phyloP scores from a whole-genome alignment of 108 stramenopile genomes.

The Skeletonema tropicum region DNA sequence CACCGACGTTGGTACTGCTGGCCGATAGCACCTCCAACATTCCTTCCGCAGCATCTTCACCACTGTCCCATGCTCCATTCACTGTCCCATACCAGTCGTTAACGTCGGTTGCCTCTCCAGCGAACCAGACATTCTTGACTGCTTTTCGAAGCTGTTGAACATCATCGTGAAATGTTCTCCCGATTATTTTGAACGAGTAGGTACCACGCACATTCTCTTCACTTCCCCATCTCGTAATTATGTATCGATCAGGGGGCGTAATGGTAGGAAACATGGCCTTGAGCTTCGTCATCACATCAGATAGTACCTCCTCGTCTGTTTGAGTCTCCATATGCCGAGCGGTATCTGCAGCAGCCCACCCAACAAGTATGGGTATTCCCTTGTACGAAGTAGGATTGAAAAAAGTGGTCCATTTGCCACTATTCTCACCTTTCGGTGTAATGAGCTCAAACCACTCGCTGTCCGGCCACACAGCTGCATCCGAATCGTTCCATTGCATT shows the following conservation, averaged over 20 bases:
- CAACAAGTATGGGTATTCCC: conserved; percentile 24
- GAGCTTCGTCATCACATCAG: conserved; percentile 31
- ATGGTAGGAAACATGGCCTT: conserved; percentile 36
- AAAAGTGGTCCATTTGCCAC: conserved; percentile 35
- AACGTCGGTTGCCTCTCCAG: conserved; percentile 45
- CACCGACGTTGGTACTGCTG: too few species aligned
- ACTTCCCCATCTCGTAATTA: conserved; percentile 43
- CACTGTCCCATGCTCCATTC: conserved; percentile 25
- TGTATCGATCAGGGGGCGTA: conserved; percentile 31
- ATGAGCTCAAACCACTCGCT: conserved; percentile 20
- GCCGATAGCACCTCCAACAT: conserved; percentile 3
- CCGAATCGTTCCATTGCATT: conserved; percentile 34
- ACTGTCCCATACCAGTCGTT: conserved; percentile 28
- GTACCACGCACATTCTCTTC: conserved; percentile 44
- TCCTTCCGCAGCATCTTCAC: conserved; percentile 18
- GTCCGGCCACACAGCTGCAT: conserved; percentile 36
- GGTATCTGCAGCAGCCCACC: conserved; percentile 20
- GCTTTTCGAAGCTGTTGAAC: background rate
- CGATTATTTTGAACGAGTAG: conserved; percentile 29
- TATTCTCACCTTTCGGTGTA: conserved; percentile 21
- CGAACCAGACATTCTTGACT: conserved; percentile 33
- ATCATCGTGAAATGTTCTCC: background rate
- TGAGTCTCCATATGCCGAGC: conserved; percentile 22
- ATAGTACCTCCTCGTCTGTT: conserved; percentile 39
- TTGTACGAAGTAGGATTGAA: conserved; percentile 18